Evolutionary conservation across 2,329 filamentous ascomycete genomes (phyloP).

Genomic region (Penicillium sp.): DNA sequence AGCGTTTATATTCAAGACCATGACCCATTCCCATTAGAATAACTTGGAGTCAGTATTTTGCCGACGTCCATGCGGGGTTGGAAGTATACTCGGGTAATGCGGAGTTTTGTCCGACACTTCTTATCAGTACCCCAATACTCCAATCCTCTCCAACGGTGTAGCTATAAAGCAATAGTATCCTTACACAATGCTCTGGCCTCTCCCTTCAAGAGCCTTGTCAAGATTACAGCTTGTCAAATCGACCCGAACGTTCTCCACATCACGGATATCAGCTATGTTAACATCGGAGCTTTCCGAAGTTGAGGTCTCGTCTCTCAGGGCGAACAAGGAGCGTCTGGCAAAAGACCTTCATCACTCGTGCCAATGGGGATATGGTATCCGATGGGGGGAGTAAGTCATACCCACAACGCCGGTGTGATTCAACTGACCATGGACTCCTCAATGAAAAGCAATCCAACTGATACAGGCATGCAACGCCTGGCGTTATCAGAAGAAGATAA

Average conservation of each 20-base stretch:
- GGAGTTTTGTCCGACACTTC: slow-evolving; percentile 7
- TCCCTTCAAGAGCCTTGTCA: neutral
- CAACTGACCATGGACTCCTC: neutral
- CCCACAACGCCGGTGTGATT: neutral
- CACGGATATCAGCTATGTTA: slow-evolving; percentile 32
- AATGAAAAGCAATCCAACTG: slow-evolving; percentile 48
- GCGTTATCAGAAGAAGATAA: slow-evolving; percentile 72
- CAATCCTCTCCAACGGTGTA: neutral
- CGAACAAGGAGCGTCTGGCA: slow-evolving; percentile 63
- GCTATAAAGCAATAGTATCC: neutral
- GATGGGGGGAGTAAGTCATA: slow-evolving; percentile 65
- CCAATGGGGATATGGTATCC: slow-evolving; percentile 66
- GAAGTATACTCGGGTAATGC: neutral
- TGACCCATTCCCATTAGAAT: too few species aligned
- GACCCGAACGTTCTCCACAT: slow-evolving; percentile 13
- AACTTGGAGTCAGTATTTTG: neutral
- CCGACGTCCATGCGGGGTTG: slow-evolving; percentile 2
- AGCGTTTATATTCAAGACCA: too few species aligned
- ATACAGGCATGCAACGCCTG: slow-evolving; percentile 77
- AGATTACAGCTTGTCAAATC: neutral
- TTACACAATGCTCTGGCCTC: neutral
- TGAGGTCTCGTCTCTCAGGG: slow-evolving; percentile 55
- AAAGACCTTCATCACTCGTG: slow-evolving; percentile 66
- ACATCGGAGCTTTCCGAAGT: slow-evolving; percentile 51
- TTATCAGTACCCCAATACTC: slow-evolving; percentile 9